Evolutionary conservation across 148 eudicot genomes (phyloP).

Genomic region (Cornus suecica): DNA sequence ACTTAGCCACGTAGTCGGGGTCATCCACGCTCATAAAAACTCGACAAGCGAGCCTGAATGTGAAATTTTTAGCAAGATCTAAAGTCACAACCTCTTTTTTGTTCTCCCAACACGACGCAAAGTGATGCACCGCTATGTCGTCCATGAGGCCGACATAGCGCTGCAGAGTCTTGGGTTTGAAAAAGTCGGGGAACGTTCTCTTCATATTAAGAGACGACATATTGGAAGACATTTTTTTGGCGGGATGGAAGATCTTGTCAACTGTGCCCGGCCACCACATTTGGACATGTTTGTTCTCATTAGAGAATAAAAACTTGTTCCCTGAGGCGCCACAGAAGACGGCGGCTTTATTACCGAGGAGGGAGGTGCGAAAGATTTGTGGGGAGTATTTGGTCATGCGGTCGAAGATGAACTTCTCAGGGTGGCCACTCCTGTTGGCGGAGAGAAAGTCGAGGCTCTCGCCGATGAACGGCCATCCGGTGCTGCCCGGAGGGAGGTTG

Average conservation of each 20-base stretch:
- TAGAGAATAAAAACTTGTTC: slow-evolving; percentile 43
- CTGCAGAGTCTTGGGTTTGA: slow-evolving; percentile 67
- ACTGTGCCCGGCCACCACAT: slow-evolving; percentile 49
- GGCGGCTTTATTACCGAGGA: slow-evolving; percentile 23
- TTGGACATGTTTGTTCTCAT: slow-evolving; percentile 42
- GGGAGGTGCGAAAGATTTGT: no score
- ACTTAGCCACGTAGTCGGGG: slow-evolving; percentile 24
- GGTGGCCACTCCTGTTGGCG: slow-evolving; percentile 33
- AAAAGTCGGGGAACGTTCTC: slow-evolving; percentile 55
- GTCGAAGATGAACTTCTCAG: slow-evolving; percentile 36
- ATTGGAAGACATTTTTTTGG: slow-evolving; percentile 35
- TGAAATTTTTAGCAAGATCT: slow-evolving; percentile 36
- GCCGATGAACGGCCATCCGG: slow-evolving; percentile 37
- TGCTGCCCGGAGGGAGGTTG: no score
- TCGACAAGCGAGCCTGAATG: slow-evolving; percentile 45
- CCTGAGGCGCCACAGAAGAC: slow-evolving; percentile 33
- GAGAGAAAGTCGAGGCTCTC: slow-evolving; percentile 38
- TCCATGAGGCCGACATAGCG: slow-evolving; percentile 61
- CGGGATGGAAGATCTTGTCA: slow-evolving; percentile 41
- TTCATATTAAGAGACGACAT: slow-evolving; percentile 64
- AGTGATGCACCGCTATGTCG: slow-evolving; percentile 44
- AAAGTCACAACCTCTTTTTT: slow-evolving; percentile 31
- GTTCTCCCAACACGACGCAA: slow-evolving; percentile 45
- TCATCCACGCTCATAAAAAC: no score
- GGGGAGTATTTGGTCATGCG: slow-evolving; percentile 27